Evolutionary conservation across 257 asterid species (phyloP), one percentile per base, ranked within the genome.

Genomic region (Nicotiana obtusifolia): DNA sequence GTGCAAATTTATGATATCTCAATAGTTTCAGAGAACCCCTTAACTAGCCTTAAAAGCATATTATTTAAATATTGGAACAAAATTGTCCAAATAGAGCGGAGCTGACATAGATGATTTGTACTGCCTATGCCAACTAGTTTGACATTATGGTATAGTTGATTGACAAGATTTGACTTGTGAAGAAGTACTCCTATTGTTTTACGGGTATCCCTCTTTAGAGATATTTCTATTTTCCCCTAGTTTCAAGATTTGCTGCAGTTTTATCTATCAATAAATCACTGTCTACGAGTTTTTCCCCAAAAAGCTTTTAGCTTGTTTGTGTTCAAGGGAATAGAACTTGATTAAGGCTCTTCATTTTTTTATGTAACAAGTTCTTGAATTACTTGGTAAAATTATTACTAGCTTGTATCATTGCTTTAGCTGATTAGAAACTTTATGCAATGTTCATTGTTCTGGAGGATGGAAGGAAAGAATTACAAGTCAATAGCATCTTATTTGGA

Each of bases 251-350:
- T 5, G 5, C 77, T 69, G n/a, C 33, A 37, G 56, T 30, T 69
- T 20, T 67, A 41, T 41, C 49, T 69, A 41, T 41, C 33, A 69
- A 19, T 41, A 41, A 41, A 41, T 69, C 57, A 41, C 31, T 11
- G 41, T 41, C 31, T 31, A 11, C 57, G 47, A 41, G 78, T 69
- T 69, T 5, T 11, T 4, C 11, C 59, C 57, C 33, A n/a, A 11
- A 67, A 41, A 20, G 20, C 59, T 69, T 69, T 69, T 41, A 69
- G 78, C 59, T 69, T 69, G 57, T 69, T 69, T 69, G 33, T 69
- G 78, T 69, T 69, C 59, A 41, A 69, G 78, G 31, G 33, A 69
- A 69, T 15, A 41, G 35, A 69, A 69, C 57, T 20, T 69, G 57
- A 69, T 41, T 20, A 69, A 20, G 17, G n/a, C 59, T 69, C 20